Evolutionary conservation across 2,329 filamentous ascomycete genomes (phyloP), one percentile per base, ranked within the genome.

Genomic region (Xylaria sp.): DNA sequence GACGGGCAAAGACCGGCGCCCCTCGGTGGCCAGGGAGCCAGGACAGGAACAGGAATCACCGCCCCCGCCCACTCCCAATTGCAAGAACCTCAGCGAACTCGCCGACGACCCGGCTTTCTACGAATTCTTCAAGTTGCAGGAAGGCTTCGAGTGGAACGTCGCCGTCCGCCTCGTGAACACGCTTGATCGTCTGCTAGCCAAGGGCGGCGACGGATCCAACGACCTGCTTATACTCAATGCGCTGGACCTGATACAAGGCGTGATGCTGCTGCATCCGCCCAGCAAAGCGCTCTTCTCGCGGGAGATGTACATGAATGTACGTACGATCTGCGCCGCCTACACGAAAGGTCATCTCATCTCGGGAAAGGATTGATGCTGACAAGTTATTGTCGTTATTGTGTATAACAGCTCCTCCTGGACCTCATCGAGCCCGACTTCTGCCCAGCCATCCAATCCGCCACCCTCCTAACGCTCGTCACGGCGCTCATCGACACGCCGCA

Each of bases 81-180:
- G 83, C 62, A 94, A 93, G 81, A 85, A 86, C 15, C 86, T 97
- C 59, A 83, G 84, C 25, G 90, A 94, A 66, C 83, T 98, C 71
- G 87, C 88, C 60, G 88, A 91, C 72, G 96, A 98, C 80, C 93
- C 92, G 23, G 95, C 94, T 23, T 98, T 98, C 79, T 87, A 93
- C 73, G 94, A 98, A 81, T 98, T 98, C 84, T 98, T 97, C 85
- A 94, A 97, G 80, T 81, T 98, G 73, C 96, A 99, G 81, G 94
- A 98, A 78, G 93, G 94, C 2, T 99, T 99, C 79, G 94, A 98
- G 83, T 98, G 94, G 92, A 99, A 99, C 83, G 93, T 98, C 65
- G 91, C 94, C 15, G 90, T 94, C 82, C 90, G 94, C 69, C 86
- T 98, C 69, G 91, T 97, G 70, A 90, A 91, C 63, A 97, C 93